These are phyloP conservation scores for Aspergillus sclerotiicarbonarius DNA, from an alignment of 495 filamentous ascomycete genomes.

Conservation along the genomic window DNA sequence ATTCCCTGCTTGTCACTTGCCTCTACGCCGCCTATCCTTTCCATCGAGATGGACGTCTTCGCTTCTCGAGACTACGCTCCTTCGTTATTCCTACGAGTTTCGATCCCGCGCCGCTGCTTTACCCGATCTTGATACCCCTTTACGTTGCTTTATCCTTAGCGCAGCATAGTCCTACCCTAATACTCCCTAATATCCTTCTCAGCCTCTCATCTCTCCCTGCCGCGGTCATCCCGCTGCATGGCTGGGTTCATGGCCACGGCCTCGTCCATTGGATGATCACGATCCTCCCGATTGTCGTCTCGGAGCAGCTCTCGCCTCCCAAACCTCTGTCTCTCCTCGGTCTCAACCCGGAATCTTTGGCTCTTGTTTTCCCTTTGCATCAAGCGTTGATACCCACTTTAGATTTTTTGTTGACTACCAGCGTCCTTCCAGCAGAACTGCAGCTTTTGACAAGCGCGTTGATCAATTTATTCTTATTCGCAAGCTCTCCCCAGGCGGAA, in stretches of 20 bases:
- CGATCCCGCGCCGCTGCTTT: slow-evolving; percentile 88
- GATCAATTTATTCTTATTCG: slow-evolving; percentile 77
- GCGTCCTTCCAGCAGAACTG: slow-evolving; percentile 79
- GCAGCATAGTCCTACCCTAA: slow-evolving; percentile 47
- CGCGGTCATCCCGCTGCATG: slow-evolving; percentile 62
- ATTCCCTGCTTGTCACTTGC: slow-evolving; percentile 37
- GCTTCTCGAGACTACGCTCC: slow-evolving; percentile 28
- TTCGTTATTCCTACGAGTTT: slow-evolving; percentile 68
- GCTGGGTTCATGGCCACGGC: slow-evolving; percentile 53
- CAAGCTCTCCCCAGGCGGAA: slow-evolving; percentile 75
- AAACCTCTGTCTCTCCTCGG: slow-evolving; percentile 39
- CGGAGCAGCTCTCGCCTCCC: slow-evolving; percentile 39
- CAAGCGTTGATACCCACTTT: slow-evolving; percentile 72
- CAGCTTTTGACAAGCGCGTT: slow-evolving; percentile 80
- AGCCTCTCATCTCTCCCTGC: slow-evolving; percentile 75
- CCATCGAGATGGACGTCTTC: slow-evolving; percentile 27
- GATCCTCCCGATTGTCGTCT: slow-evolving; percentile 56
- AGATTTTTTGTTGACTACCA: slow-evolving; percentile 79
- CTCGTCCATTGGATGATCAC: slow-evolving; percentile 71
- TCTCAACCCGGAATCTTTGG: slow-evolving; percentile 58
- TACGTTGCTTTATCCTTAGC: slow-evolving; percentile 77
- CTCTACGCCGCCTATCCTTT: slow-evolving; percentile 52
- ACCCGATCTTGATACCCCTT: slow-evolving; percentile 74
- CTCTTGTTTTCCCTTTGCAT: slow-evolving; percentile 80
- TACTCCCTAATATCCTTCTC: slow-evolving; percentile 79